Evolutionary conservation across 768 basidiomycete species (phyloP).

Genomic region (Boletellus ananiceps): DNA sequence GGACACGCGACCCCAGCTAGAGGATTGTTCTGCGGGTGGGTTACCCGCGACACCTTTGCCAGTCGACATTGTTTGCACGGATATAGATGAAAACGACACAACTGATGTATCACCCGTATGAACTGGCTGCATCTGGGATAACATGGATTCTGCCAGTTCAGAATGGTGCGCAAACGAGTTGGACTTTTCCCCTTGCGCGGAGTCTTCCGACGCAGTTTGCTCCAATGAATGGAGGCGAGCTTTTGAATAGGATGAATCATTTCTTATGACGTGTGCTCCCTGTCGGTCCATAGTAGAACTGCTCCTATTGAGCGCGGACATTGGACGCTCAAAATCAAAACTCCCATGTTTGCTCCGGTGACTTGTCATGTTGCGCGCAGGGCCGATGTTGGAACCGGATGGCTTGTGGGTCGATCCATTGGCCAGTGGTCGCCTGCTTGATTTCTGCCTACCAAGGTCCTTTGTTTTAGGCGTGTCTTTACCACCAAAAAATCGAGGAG

Average conservation of each 20-base stretch:
- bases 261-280: constrained; percentile 2
- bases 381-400: constrained; percentile 4
- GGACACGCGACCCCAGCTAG: constrained; percentile 56
- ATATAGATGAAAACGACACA: constrained; percentile 30
- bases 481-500: constrained; percentile 27
- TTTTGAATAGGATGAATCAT: constrained; percentile 10
- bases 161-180: constrained; percentile 6
- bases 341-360: constrained; percentile 61
- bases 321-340: constrained; percentile 74
- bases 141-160: constrained; percentile 18
- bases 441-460: constrained; percentile 22
- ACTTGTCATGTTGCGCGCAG: constrained; percentile 28
- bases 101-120: constrained; percentile 34
- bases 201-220: constrained; percentile 27
- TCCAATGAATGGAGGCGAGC: constrained; percentile 17
- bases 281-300: constrained; percentile 25
- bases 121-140: constrained; percentile 32
- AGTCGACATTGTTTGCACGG: constrained; percentile 40
- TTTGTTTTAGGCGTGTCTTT: constrained; percentile 24
- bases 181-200: constrained; percentile 15
- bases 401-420: constrained; percentile 8
- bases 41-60: constrained; percentile 18
- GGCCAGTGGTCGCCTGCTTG: constrained; percentile 17
- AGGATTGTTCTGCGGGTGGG: constrained; percentile 38
- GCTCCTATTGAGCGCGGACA: constrained; percentile 33